Evolutionary conservation across 2,329 filamentous ascomycete genomes (phyloP).

Genomic region (Trichoderma citrinoviride): DNA sequence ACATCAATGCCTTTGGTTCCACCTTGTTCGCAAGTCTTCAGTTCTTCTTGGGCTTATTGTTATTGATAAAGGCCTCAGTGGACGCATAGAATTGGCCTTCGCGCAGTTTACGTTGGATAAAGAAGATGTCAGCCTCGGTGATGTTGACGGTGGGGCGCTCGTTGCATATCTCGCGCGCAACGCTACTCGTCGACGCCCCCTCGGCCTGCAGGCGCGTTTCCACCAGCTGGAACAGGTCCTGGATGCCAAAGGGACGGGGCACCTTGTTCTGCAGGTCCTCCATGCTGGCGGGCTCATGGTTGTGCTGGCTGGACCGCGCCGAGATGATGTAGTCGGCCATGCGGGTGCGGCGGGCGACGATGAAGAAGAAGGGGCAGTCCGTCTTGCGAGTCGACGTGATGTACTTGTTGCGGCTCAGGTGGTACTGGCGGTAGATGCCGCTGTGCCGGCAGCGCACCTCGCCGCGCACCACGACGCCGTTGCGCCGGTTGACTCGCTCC

Average conservation of each 20-base stretch:
- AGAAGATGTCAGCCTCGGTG: conserved; percentile 19
- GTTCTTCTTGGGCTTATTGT: conserved; percentile 17
- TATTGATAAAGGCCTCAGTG: conserved; percentile 19
- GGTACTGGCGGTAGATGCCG: conserved; percentile 19
- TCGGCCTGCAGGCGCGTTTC: conserved; percentile 13
- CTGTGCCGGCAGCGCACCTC: conserved; percentile 17
- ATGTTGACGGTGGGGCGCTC: conserved; percentile 15
- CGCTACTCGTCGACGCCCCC: conserved; percentile 8
- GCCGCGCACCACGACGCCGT: conserved; percentile 17
- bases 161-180: conserved; percentile 15
- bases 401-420: conserved; percentile 20
- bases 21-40: neutral
- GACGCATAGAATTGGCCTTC: conserved; percentile 18
- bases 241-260: conserved; percentile 18
- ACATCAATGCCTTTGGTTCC: neutral
- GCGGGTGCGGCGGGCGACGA: conserved; percentile 15
- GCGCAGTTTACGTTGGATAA: conserved; percentile 21
- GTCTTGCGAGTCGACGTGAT: conserved; percentile 17
- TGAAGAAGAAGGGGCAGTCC: conserved; percentile 19
- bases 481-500: conserved; percentile 18
- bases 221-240: conserved; percentile 15
- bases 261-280: conserved; percentile 19
- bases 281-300: conserved; percentile 14
- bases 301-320: conserved; percentile 18
- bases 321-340: conserved; percentile 20